A percentile compares a stretch with the other conserved stretches of the same genome.
phyloP scores from a whole-genome alignment of 306 rosid genomes.

The Potentilla sterilis region DNA sequence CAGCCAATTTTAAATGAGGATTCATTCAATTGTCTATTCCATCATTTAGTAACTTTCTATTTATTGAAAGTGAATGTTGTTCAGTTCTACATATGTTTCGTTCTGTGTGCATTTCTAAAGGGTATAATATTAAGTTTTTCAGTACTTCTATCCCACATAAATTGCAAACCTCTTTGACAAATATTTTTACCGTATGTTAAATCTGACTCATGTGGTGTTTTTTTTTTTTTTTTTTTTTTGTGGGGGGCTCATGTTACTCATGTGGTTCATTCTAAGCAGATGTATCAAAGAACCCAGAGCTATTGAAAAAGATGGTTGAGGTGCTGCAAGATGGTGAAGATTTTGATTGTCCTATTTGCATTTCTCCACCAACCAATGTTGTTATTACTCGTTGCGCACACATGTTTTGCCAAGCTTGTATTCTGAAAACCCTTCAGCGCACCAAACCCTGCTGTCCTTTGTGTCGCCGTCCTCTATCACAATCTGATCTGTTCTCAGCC shows the following conservation, averaged over 20 bases:
- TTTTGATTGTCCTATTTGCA: slow-evolving; percentile 83
- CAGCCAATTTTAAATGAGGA: neutral
- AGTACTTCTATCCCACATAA: neutral
- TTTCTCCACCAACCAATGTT: slow-evolving; percentile 51
- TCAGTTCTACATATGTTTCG: neutral
- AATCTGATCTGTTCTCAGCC: slow-evolving; percentile 67
- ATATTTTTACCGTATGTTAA: neutral
- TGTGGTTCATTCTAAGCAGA: slow-evolving; percentile 38
- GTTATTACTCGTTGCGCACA: slow-evolving; percentile 79
- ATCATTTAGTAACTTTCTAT: too few species aligned
- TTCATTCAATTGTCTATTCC: neutral
- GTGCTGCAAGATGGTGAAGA: slow-evolving; percentile 76
- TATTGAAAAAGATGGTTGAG: slow-evolving; percentile 61
- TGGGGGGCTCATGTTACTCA: neutral
- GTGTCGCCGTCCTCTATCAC: slow-evolving; percentile 55
- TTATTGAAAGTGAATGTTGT: neutral
- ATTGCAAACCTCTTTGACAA: neutral
- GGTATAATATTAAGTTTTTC: neutral
- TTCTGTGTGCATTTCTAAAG: neutral
- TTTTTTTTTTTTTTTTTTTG: too few species aligned
- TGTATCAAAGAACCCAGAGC: slow-evolving; percentile 68
- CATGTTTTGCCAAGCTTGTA: slow-evolving; percentile 67
- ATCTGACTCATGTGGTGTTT: slow-evolving; percentile 16
- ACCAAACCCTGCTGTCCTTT: slow-evolving; percentile 64
- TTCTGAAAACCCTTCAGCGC: slow-evolving; percentile 48